Evolutionary conservation across 805 yeast genomes (phyloP).

Genomic region (Ascoidea tarda): DNA sequence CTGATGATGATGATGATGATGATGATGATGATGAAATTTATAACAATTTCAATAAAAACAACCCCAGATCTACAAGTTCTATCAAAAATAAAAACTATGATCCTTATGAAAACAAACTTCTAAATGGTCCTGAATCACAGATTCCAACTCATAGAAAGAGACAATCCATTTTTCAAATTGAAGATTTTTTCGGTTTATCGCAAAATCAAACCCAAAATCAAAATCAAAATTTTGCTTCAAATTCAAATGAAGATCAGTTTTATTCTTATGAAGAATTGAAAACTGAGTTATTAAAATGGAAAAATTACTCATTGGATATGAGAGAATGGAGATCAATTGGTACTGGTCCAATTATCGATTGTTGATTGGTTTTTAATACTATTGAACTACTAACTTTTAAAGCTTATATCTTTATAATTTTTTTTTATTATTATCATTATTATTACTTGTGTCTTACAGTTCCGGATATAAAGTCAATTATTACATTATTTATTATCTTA

Average conservation of each 20-base stretch:
- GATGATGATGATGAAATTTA: slow-evolving; percentile 1
- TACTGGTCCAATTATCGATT: slow-evolving; percentile 43
- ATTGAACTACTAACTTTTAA: slow-evolving; percentile 5
- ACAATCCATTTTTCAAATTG: too few species aligned
- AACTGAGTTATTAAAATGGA: slow-evolving; percentile 56
- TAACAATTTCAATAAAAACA: too few species aligned
- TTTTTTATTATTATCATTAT: background rate
- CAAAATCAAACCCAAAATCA: slow-evolving; percentile 7
- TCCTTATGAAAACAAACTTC: too few species aligned
- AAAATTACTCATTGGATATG: slow-evolving; percentile 81
- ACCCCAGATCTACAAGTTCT: too few species aligned
- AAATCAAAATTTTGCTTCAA: background rate
- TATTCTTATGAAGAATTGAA: slow-evolving; percentile 28
- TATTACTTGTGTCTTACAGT: slow-evolving; percentile 6
- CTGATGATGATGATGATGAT: slow-evolving; percentile 4
- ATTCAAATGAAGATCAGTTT: background rate
- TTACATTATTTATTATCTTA: background rate
- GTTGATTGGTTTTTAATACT: slow-evolving; percentile 13
- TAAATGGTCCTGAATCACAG: too few species aligned
- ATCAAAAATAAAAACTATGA: too few species aligned
- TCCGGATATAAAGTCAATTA: background rate
- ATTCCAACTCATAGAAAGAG: too few species aligned
- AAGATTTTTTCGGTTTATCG: background rate
- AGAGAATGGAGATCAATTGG: slow-evolving; percentile 65
- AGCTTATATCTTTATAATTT: background rate